Conservation (phyloP, 495 filamentous ascomycete species). For the Neurospora pannonica region DNA sequence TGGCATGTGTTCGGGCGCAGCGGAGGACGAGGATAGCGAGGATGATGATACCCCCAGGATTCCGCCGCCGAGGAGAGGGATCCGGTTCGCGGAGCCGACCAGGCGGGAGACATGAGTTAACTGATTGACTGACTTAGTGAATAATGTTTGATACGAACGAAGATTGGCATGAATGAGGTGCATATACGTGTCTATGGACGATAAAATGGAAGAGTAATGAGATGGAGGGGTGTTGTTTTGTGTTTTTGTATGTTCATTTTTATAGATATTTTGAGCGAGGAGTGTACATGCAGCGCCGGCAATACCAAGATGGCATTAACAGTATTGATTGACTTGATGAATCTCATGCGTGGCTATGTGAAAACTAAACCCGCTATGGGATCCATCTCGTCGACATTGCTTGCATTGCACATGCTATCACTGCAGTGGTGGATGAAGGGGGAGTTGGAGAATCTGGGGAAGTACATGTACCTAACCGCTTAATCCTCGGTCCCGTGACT, state of each 20-base stretch:
- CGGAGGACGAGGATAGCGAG: conserved; percentile 49
- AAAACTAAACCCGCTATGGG: neutral
- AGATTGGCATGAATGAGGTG: conserved; percentile 1
- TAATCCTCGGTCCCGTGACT: neutral
- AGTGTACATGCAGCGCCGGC: neutral
- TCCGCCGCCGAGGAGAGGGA: conserved; percentile 30
- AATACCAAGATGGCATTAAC: neutral
- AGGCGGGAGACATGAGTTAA: conserved; percentile 7
- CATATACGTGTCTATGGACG: neutral
- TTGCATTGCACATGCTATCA: neutral
- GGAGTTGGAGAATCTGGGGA: neutral
- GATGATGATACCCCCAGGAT: conserved; percentile 50
- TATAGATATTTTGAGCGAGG: neutral
- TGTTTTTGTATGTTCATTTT: neutral
- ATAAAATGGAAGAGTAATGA: neutral
- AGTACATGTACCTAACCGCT: neutral
- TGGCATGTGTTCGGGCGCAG: conserved; percentile 47
- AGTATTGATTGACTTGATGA: neutral
- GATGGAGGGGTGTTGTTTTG: neutral
- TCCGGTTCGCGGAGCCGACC: conserved; percentile 38
- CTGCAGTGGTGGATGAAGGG: neutral
- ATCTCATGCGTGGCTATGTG: neutral
- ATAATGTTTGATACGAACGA: neutral
- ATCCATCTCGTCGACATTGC: neutral
- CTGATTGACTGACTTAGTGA: neutral